Base-by-base conservation (phyloP, 1,284 basidiomycete species). In the Ustilago tritici region DNA sequence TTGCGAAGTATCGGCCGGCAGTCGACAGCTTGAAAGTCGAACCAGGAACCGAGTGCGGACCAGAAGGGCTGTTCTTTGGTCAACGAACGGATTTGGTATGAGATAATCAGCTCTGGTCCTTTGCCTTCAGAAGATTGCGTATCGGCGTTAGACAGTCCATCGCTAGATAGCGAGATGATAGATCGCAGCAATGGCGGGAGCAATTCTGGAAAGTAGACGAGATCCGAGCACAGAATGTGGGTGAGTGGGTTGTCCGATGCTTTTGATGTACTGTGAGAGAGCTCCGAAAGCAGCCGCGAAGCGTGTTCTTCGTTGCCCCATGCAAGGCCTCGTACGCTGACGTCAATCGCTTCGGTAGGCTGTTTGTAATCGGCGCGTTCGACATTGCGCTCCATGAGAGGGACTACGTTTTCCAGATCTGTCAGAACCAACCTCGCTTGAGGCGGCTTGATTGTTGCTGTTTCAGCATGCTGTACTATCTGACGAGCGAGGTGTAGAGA, bases 11-110 rank as follows among this genome's bases (percentile, higher is more conserved):
- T 56, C 32, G 59, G 50, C 36, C 60, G 66, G 58, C 79, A 82
- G 52, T 75, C 60, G 4, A 93, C 91, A 1, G 92, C 91, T 50
- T 87, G 83, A 71, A 92, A 93, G 9, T 88, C 84, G 87, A 94
- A 95, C 93, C 93, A 95, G 1, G 92, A 86, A 17, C 93, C 93
- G 75, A 95, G 92, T 0, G 91, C 91, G 12, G 89, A 88, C 93
- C 93, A 95, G 85, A 95, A 95, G 0, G 91, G 88, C 1, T 90
- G 88, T 83, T 95, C 93, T 80, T 93, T 93, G 2, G 89, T 76
- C 46, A 93, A 88, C 70, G 92, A 93, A 40, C 93, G 91, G 49
- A 93, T 88, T 86, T 92, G 93, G 89, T 94, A 88, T 0, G 88
- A 76, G 19, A 86, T 77, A 38, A 85, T 65, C 28, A 86, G 79